Conservation (phyloP, 306 rosid genomes). For the Mucuna pruriens region DNA sequence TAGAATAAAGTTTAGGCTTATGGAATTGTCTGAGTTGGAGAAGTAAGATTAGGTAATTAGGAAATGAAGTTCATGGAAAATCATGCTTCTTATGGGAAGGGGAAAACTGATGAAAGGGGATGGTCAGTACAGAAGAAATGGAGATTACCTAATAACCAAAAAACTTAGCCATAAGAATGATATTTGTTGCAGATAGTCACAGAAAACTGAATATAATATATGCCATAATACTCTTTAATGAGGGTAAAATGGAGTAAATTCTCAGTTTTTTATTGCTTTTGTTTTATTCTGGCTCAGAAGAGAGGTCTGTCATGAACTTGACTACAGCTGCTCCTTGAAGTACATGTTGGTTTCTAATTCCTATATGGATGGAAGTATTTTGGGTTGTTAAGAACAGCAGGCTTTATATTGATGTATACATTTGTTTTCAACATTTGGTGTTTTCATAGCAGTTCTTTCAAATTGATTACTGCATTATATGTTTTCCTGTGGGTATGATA, state of each 20-base stretch:
- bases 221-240: not conserved
- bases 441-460: too few relatives aligned
- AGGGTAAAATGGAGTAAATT: not conserved
- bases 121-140: not conserved
- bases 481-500: too few relatives aligned
- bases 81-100: not conserved
- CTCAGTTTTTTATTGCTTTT: not conserved
- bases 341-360: too few relatives aligned
- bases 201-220: not conserved
- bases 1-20: slow-evolving; percentile 6
- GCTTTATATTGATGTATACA: too few relatives aligned
- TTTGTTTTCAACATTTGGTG: too few relatives aligned
- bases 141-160: not conserved
- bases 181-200: not conserved
- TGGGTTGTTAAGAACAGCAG: too few relatives aligned
- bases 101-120: not conserved
- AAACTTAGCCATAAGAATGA: not conserved
- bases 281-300: not conserved
- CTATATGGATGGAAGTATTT: too few relatives aligned
- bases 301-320: not conserved
- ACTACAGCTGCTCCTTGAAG: too few relatives aligned
- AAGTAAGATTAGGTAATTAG: too few relatives aligned
- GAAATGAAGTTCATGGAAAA: not conserved
- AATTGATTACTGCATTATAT: too few relatives aligned
- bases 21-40: not conserved